Evolutionary conservation across 371 early-diverging fungal species (phyloP), one percentile per base, ranked within the genome.

Genomic region (Umbelopsis sp.): DNA sequence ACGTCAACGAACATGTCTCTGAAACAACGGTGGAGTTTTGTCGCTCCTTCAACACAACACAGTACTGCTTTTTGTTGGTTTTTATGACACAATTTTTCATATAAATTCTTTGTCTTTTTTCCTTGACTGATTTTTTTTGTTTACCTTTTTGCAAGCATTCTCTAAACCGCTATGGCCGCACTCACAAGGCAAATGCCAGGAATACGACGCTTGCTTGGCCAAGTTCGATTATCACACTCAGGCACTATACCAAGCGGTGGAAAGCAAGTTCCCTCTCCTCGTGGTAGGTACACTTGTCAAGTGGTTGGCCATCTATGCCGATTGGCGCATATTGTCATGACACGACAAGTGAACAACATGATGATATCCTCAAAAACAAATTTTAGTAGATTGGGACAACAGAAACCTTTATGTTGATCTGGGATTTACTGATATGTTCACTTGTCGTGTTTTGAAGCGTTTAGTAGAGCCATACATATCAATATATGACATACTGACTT

Each of bases 361-460:
- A 57, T 57, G 57, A 57, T 57, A 57, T 57, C 57, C 57, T 57
- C n/a, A 57, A 22, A 29, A 57, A 57, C 57, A 57, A 57, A 57
- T 57, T 57, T 57, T 57, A 57, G 57, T 57, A 57, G 57, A 57
- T 57, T 57, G 57, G 57, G 57, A 57, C 57, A 57, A 57, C 57
- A 57, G 57, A 57, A 57, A 29, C 14, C 11, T 25, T 57, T 18
- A 35, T 57, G 57, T 57, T 57, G 57, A 57, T 57, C 35, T 35
- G 57, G 57, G 57, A 57, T n/a, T 57, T 37, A 18, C 57, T 57
- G 57, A 57, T 57, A 12, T 35, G 18, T 35, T 11, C 9, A 18
- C 9, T 6, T 29, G 35, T 57, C 37, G 57, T 57, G 41, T 12
- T 41, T 29, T 41, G 41, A 41, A 41, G 41, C 41, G 41, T 41